Evolutionary conservation across 768 basidiomycete genomes (phyloP).

Genomic region (Pulveroboletus ravenelii): DNA sequence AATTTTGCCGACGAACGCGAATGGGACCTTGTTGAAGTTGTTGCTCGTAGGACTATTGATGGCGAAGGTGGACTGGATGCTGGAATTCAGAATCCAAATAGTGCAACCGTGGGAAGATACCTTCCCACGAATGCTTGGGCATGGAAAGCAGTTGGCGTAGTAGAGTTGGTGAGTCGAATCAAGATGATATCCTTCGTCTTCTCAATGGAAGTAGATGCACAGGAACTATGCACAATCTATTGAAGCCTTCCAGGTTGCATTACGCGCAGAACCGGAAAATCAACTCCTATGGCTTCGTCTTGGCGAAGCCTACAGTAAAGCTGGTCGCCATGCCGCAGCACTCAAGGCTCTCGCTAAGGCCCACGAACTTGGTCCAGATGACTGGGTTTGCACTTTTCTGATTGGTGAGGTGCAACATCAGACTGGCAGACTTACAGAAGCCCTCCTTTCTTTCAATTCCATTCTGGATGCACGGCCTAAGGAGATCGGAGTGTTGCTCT

Average conservation of each 20-base stretch:
- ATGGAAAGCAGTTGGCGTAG: slow-evolving; percentile 93
- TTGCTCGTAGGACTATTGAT: slow-evolving; percentile 89
- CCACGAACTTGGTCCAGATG: slow-evolving; percentile 62
- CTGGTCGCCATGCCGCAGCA: slow-evolving; percentile 85
- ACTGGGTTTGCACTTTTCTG: slow-evolving; percentile 82
- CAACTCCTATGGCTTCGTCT: slow-evolving; percentile 83
- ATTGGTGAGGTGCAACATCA: slow-evolving; percentile 82
- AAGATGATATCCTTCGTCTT: slow-evolving; percentile 1
- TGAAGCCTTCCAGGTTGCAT: slow-evolving; percentile 79
- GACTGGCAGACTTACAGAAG: slow-evolving; percentile 69
- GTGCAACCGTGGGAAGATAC: slow-evolving; percentile 42
- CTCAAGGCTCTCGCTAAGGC: slow-evolving; percentile 81
- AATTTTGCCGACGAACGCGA: slow-evolving; percentile 91
- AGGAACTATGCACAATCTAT: slow-evolving; percentile 71
- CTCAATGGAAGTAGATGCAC: slow-evolving; percentile 44
- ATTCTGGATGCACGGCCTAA: slow-evolving; percentile 53
- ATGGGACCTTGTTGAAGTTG: slow-evolving; percentile 93
- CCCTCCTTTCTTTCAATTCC: slow-evolving; percentile 58
- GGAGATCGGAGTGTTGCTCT: slow-evolving; percentile 68
- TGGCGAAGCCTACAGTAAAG: slow-evolving; percentile 85
- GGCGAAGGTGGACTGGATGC: slow-evolving; percentile 81
- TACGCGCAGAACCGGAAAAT: slow-evolving; percentile 75
- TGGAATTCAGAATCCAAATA: slow-evolving; percentile 44
- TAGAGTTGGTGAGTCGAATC: slow-evolving; percentile 67
- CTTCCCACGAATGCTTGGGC: slow-evolving; percentile 89